A percentile compares a stretch with the other conserved stretches of the same genome.
Conservation (phyloP, 2,329 filamentous ascomycete species). For the Myotisia sp. region DNA sequence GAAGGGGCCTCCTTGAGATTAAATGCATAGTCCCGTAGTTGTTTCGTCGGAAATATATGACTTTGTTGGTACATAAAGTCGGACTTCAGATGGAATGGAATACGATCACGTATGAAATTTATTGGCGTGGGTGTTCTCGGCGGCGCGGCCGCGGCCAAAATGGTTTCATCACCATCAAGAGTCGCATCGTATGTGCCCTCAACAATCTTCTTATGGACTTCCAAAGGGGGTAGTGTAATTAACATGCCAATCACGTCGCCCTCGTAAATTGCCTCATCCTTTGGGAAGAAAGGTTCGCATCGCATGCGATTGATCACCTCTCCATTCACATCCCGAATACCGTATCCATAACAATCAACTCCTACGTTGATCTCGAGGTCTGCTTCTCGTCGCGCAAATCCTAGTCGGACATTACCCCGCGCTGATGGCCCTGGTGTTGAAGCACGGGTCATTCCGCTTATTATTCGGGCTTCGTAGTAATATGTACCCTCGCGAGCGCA, state of each 20-base stretch:
- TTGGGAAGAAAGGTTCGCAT: conserved; percentile 75
- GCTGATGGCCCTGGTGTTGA: conserved; percentile 16
- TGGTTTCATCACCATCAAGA: conserved; percentile 42
- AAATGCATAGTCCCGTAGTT: conserved; percentile 57
- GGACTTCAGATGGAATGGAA: conserved; percentile 85
- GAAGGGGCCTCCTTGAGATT: conserved; percentile 33
- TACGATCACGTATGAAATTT: conserved; percentile 87
- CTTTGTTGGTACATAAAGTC: conserved; percentile 74
- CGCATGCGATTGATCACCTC: conserved; percentile 89
- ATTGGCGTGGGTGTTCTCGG: conserved; percentile 42
- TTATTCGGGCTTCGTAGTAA: conserved; percentile 89
- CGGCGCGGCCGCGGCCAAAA: not conserved
- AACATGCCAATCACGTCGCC: conserved; percentile 91
- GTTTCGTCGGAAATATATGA: conserved; percentile 58
- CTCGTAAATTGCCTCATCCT: conserved; percentile 64
- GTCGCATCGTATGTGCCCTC: conserved; percentile 77
- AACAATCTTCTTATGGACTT: conserved; percentile 76
- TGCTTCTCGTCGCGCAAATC: conserved; percentile 34
- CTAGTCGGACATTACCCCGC: conserved; percentile 35
- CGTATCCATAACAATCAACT: conserved; percentile 91
- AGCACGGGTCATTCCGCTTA: conserved; percentile 44
- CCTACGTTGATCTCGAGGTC: conserved; percentile 48
- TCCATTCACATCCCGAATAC: conserved; percentile 73
- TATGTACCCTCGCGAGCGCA: conserved; percentile 76
- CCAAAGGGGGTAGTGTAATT: conserved; percentile 74